A percentile compares a stretch with the other conserved stretches of the same genome.
These are phyloP conservation scores for Mycena metata DNA, from an alignment of 768 basidiomycete species.

Conservation along the genomic window DNA sequence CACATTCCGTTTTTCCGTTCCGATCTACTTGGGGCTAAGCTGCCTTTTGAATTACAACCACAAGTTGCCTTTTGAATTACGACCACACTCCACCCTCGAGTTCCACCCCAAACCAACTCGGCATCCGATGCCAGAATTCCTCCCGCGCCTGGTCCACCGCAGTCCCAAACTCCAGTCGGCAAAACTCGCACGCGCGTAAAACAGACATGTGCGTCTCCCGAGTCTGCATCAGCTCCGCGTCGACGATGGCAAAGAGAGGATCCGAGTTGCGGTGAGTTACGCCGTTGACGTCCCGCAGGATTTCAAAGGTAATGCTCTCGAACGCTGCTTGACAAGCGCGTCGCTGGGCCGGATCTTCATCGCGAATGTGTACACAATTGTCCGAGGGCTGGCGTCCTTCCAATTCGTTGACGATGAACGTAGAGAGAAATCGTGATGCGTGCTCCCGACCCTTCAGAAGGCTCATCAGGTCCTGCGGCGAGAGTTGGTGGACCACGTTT, in stretches of 20 bases:
- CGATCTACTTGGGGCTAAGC: no score
- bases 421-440: constrained; percentile 79
- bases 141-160: constrained; percentile 71
- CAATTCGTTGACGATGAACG: constrained; percentile 81
- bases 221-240: constrained; percentile 76
- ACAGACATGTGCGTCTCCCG: constrained; percentile 62
- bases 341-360: constrained; percentile 57
- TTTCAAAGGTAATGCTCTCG: constrained; percentile 80
- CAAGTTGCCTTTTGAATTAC: constrained; percentile 32
- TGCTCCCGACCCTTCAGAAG: constrained; percentile 80
- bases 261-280: constrained; percentile 77
- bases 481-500: constrained; percentile 56
- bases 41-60: constrained; percentile 41
- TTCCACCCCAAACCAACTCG: constrained; percentile 75
- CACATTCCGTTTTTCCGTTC: no score
- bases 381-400: constrained; percentile 71
- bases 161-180: constrained; percentile 72
- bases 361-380: constrained; percentile 64
- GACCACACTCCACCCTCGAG: constrained; percentile 40
- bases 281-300: constrained; percentile 80
- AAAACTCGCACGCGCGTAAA: constrained; percentile 75
- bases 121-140: constrained; percentile 75
- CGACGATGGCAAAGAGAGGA: constrained; percentile 77
- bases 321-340: constrained; percentile 79
- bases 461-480: constrained; percentile 67